phyloP scores from a whole-genome alignment of 495 filamentous ascomycete species.

The Penicillium verhagenii region DNA sequence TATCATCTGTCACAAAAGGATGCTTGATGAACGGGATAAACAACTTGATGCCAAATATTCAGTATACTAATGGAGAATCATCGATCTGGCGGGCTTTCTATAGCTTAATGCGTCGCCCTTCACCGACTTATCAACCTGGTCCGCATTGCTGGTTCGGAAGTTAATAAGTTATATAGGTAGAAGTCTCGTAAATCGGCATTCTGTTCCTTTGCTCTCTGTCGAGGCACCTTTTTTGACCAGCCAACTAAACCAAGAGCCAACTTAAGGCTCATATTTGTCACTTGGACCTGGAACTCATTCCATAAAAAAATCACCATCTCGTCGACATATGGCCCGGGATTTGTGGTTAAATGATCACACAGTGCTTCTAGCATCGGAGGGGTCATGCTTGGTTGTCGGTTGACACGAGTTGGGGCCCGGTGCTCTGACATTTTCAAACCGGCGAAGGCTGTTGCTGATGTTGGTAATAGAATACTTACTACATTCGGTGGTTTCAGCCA shows the following conservation, averaged over 20 bases:
- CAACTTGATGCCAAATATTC: no score
- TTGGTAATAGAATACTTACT: conserved; percentile 18
- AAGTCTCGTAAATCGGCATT: conserved; percentile 34
- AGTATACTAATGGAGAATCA: no score
- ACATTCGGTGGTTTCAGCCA: conserved; percentile 18
- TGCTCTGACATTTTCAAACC: conserved; percentile 22
- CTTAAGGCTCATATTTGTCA: conserved; percentile 5
- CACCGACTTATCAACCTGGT: no score
- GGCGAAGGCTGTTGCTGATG: conserved; percentile 23
- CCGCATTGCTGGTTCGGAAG: no score
- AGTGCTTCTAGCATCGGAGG: conserved; percentile 20
- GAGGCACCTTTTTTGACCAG: conserved; percentile 10
- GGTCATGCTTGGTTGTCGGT: conserved; percentile 11
- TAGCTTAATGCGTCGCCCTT: no score
- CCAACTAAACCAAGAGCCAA: conserved; percentile 8
- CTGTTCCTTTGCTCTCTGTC: conserved; percentile 17
- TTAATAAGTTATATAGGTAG: no score
- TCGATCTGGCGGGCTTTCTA: no score
- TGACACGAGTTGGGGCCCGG: conserved; percentile 18
- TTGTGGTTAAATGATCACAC: conserved; percentile 15
- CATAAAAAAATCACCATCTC: conserved; percentile 16
- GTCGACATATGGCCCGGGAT: conserved; percentile 16
- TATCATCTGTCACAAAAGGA: no score
- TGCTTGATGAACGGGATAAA: no score
- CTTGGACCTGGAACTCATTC: conserved; percentile 8